Evolutionary conservation across 2,329 filamentous ascomycete genomes (phyloP).

Genomic region (Cladobotryum mycophilum): DNA sequence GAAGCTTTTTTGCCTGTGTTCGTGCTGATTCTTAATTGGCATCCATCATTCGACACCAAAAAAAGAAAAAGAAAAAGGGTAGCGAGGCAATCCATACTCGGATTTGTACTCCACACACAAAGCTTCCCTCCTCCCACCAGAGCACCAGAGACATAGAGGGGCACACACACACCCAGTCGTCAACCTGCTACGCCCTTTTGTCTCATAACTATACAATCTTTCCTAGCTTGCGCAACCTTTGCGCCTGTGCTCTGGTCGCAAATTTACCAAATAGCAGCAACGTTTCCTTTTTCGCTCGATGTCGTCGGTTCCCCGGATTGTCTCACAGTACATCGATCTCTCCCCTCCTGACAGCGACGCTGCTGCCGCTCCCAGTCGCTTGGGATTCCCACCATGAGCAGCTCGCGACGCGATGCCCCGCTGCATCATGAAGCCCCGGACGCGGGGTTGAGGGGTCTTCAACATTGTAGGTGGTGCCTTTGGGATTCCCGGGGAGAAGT

Average conservation of each 20-base stretch:
- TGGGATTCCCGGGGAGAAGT: background rate
- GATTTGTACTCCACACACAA: too few species aligned
- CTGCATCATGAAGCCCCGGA: constrained; percentile 38
- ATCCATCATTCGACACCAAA: too few species aligned
- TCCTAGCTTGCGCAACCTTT: background rate
- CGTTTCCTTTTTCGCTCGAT: constrained; percentile 11
- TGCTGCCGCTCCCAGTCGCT: background rate
- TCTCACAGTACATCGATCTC: constrained; percentile 10
- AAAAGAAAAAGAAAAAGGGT: too few species aligned
- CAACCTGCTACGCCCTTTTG: too few species aligned
- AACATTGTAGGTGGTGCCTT: constrained; percentile 58
- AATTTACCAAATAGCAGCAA: too few species aligned
- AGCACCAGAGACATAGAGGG: too few species aligned
- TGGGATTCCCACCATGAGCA: constrained; percentile 25
- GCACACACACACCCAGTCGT: too few species aligned
- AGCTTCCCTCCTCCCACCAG: too few species aligned
- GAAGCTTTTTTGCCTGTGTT: too few species aligned
- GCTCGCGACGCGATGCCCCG: constrained; percentile 27
- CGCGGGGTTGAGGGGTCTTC: constrained; percentile 72
- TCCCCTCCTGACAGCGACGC: constrained; percentile 8
- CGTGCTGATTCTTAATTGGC: too few species aligned
- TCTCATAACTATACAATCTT: too few species aligned
- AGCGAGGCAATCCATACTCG: too few species aligned
- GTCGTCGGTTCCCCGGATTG: constrained; percentile 11
- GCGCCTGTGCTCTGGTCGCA: background rate